These are phyloP conservation scores for Monosporascus sp. DNA, from an alignment of 2,329 filamentous ascomycete species.

Conservation along the genomic window DNA sequence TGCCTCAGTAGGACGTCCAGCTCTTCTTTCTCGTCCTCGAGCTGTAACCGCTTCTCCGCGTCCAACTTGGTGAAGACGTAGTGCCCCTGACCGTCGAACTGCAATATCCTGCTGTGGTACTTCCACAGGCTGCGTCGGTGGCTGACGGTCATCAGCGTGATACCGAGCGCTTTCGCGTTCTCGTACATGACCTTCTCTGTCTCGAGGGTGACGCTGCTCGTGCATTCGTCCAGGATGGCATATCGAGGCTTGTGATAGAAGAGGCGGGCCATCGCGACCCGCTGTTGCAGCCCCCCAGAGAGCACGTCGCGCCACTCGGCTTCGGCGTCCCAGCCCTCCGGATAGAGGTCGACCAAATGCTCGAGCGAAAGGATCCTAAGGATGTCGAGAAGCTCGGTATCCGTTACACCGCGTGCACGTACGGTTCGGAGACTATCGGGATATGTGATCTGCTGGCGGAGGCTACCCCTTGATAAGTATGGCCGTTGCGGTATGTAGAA, in stretches of 20 bases:
- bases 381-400: slow-evolving; percentile 72
- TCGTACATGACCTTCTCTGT: slow-evolving; percentile 97
- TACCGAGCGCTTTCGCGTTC: slow-evolving; percentile 82
- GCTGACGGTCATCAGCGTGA: slow-evolving; percentile 95
- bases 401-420: slow-evolving; percentile 76
- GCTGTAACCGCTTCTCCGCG: slow-evolving; percentile 73
- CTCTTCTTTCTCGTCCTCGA: slow-evolving; percentile 97
- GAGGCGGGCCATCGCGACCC: slow-evolving; percentile 90
- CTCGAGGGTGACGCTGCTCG: slow-evolving; percentile 88
- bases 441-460: slow-evolving; percentile 97
- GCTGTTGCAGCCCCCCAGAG: slow-evolving; percentile 87
- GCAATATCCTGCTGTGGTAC: slow-evolving; percentile 89
- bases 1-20: slow-evolving; percentile 79
- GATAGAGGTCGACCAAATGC: slow-evolving; percentile 71
- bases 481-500: slow-evolving; percentile 98
- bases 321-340: slow-evolving; percentile 82
- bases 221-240: slow-evolving; percentile 96
- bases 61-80: slow-evolving; percentile 88
- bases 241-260: slow-evolving; percentile 93
- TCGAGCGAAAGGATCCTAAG: slow-evolving; percentile 78
- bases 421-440: slow-evolving; percentile 85
- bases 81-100: slow-evolving; percentile 92
- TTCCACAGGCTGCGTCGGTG: slow-evolving; percentile 92
- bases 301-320: slow-evolving; percentile 96
- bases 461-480: slow-evolving; percentile 82